Base-by-base conservation (phyloP, 345 rosid genomes). In the Boechera retrofracta region DNA sequence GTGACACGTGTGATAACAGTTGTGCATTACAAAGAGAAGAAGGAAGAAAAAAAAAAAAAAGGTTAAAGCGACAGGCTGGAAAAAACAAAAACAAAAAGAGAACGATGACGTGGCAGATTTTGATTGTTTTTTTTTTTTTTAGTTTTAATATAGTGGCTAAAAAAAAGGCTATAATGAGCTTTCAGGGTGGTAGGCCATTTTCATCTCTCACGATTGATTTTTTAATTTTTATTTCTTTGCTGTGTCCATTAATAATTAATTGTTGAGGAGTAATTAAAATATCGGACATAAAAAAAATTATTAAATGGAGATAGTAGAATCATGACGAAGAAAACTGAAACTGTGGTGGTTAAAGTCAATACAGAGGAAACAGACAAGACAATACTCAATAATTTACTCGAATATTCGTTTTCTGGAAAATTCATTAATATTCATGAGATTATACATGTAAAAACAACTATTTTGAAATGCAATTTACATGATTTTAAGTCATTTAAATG, bases 1-100 rank as follows among this genome's bases (percentile, higher is more conserved):
- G 44, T 48, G 84, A 85, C 85, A 85, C 84, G 82, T 80, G 84
- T 64, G 55, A 24, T 4, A 47, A 72, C 69, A 64, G 73, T 66
- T 78, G 82, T 29, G 60, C 21, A 5, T 16, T 39, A 4, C 5
- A 60, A 79, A 33, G 42, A 41, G 71, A 52, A 65, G 42, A 2
- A 44, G 2, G 3, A 52, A 57, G 3, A 52, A 57, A 39, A 36
- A 48, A 16, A 52, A 57, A 58, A 35, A 38, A 74, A 49, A 5
- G 13, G 62, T 11, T 6, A 48, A 7, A 39, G 63, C 76, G 81
- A 80, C 83, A 72, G 78, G 58, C 77, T 75, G 80, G 76, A 65
- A 11, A 38, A 12, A 41, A 21, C 21, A 21, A 21, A 10, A 39
- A 4, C 3, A 28, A 6, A 10, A 24, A 65, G 60, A 18, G 4